These are phyloP conservation scores for Phytophthora sansomeana DNA, from an alignment of 352 stramenopile species.

Conservation along the genomic window DNA sequence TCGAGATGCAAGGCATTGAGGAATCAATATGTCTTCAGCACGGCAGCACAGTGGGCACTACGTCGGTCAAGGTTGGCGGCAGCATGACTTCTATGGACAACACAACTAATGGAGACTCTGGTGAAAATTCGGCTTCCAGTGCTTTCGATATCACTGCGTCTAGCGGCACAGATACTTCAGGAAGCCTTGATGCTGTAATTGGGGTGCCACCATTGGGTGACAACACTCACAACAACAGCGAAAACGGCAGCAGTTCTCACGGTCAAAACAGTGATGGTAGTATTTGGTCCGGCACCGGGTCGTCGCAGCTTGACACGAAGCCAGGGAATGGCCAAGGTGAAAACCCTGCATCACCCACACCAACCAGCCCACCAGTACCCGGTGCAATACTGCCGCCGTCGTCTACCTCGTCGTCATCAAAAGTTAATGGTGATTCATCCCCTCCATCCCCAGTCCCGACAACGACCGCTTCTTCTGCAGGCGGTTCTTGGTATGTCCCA, in stretches of 20 bases:
- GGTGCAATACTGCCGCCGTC: slow-evolving; percentile 4
- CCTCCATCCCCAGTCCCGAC: neutral
- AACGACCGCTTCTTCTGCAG: neutral
- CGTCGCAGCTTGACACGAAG: slow-evolving; percentile 1
- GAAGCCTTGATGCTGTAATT: slow-evolving; percentile 6
- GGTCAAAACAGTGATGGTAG: neutral
- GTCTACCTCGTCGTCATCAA: neutral
- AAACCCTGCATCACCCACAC: neutral
- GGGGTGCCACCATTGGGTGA: slow-evolving; percentile 2
- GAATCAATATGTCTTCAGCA: slow-evolving; percentile 1
- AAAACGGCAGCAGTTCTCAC: neutral
- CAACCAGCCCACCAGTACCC: neutral
- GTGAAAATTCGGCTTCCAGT: slow-evolving; percentile 1
- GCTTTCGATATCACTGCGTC: slow-evolving; percentile 8
- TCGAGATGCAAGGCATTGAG: neutral
- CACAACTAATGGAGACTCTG: neutral
- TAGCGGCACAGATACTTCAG: neutral
- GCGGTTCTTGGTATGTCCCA: neutral
- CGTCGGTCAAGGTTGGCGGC: neutral
- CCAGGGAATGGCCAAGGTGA: slow-evolving; percentile 7
- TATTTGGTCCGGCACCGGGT: slow-evolving; percentile 6
- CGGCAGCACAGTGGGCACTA: neutral
- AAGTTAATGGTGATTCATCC: neutral
- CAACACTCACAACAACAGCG: neutral
- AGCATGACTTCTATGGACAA: neutral